Evolutionary conservation across 352 stramenopile species (phyloP).

Genomic region (Aphanomyces stellatus): DNA sequence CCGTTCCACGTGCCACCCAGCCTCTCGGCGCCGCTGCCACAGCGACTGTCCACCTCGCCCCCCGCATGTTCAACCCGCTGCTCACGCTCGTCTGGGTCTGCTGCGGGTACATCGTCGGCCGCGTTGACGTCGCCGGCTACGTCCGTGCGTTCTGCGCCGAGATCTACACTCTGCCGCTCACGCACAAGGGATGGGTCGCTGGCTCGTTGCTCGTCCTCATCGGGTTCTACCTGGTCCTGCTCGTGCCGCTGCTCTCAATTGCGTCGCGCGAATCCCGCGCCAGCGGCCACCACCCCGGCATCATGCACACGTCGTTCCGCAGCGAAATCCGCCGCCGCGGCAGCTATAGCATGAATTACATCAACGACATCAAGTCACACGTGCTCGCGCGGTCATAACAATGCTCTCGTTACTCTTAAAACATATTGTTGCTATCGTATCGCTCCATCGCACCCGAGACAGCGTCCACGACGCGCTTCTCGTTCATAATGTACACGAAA

Average conservation of each 20-base stretch:
- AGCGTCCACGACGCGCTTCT: conserved; percentile 70
- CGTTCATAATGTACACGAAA: conserved; percentile 85
- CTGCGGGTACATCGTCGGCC: conserved; percentile 16
- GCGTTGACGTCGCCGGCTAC: conserved; percentile 14
- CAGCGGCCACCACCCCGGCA: conserved; percentile 8
- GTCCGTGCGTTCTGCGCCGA: conserved; percentile 1
- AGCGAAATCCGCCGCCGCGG: conserved; percentile 67
- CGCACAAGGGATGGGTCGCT: conserved; percentile 16
- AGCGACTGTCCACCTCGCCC: neutral
- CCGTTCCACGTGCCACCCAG: too few species aligned
- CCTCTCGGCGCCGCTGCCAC: too few species aligned
- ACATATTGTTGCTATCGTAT: conserved; percentile 22
- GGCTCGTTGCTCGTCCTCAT: conserved; percentile 31
- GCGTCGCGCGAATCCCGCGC: conserved; percentile 24
- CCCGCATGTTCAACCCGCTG: conserved; percentile 18
- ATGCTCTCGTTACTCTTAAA: neutral
- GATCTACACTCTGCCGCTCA: conserved; percentile 1
- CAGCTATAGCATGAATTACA: conserved; percentile 84
- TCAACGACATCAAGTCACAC: conserved; percentile 82
- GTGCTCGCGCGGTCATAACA: conserved; percentile 54
- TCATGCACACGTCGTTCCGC: conserved; percentile 57
- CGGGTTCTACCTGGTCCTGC: conserved; percentile 45
- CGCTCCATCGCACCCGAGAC: conserved; percentile 78
- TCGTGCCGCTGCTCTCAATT: conserved; percentile 38
- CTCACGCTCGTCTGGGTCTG: conserved; percentile 1